Evolutionary conservation across 2,329 filamentous ascomycete genomes (phyloP).

Genomic region (Colletotrichum sidae): DNA sequence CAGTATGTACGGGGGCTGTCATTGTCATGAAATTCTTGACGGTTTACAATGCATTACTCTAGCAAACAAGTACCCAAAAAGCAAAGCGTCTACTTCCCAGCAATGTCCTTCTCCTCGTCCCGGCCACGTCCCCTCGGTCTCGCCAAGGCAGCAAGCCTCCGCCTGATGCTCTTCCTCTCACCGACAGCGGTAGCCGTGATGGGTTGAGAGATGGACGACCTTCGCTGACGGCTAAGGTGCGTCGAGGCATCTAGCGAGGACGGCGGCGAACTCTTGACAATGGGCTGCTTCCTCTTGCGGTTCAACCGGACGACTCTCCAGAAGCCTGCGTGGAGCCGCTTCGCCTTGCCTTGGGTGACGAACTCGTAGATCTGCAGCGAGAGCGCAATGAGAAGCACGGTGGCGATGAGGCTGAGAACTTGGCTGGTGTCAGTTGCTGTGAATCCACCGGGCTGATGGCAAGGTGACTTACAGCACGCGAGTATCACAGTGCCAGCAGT

Average conservation of each 20-base stretch:
- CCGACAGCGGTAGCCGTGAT: constrained; percentile 4
- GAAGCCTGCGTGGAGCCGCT: not conserved
- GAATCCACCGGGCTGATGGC: fast-evolving
- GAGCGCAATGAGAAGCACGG: constrained; percentile 30
- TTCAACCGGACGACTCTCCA: not conserved
- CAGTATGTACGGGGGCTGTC: no score
- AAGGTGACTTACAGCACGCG: constrained; percentile 24
- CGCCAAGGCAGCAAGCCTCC: constrained; percentile 19
- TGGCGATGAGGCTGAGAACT: constrained; percentile 36
- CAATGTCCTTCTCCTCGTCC: constrained; percentile 27
- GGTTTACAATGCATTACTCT: no score
- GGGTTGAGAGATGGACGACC: constrained; percentile 24
- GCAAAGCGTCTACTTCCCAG: not conserved
- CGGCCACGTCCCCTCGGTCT: not conserved
- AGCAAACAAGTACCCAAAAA: no score
- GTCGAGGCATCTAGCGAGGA: constrained; percentile 19
- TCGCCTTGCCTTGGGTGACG: constrained; percentile 17
- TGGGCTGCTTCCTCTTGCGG: constrained; percentile 1
- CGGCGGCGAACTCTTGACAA: not conserved
- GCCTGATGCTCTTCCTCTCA: constrained; percentile 21
- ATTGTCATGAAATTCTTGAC: no score
- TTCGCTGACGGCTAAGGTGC: constrained; percentile 17
- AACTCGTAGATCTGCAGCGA: constrained; percentile 36
- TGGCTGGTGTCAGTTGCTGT: not conserved
- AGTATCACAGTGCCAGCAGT: constrained; percentile 19